phyloP scores from a whole-genome alignment of 108 stramenopile genomes.

The Cyclostephanos invisitatus region DNA sequence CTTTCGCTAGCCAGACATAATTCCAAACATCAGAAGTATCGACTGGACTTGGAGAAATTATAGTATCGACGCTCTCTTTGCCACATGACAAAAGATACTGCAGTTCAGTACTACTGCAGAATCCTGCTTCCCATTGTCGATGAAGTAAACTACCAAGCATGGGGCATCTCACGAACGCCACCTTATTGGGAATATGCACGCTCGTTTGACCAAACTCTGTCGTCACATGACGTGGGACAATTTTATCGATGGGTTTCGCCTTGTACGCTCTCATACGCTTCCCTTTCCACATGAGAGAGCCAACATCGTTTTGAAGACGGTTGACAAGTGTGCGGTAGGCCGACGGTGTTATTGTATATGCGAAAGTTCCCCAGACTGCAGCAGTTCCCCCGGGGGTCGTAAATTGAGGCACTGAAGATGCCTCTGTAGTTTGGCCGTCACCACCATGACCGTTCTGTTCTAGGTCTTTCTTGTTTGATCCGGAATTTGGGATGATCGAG shows the following conservation, averaged over 20 bases:
- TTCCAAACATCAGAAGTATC: conserved; percentile 60
- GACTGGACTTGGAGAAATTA: neutral
- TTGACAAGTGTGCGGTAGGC: conserved; percentile 62
- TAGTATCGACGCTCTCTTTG: neutral
- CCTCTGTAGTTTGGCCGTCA: conserved; percentile 3
- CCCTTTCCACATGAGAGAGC: conserved; percentile 82
- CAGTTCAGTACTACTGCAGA: conserved; percentile 74
- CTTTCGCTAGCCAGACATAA: conserved; percentile 68
- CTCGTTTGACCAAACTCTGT: conserved; percentile 40
- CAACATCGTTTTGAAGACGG: conserved; percentile 74
- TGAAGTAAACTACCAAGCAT: conserved; percentile 87
- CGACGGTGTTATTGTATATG: conserved; percentile 72
- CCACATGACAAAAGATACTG: conserved; percentile 52
- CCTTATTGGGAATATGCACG: conserved; percentile 65
- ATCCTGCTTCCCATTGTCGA: conserved; percentile 74
- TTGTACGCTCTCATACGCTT: conserved; percentile 73
- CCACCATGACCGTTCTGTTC: neutral
- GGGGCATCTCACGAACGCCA: conserved; percentile 83
- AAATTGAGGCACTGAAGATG: conserved; percentile 34
- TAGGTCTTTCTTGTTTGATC: neutral
- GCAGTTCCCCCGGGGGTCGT: conserved; percentile 75
- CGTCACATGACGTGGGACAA: conserved; percentile 67
- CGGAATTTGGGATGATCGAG: conserved; percentile 11
- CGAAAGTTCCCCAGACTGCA: conserved; percentile 83
- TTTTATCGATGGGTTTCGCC: conserved; percentile 86